A percentile compares a stretch with the other conserved stretches of the same genome.
phyloP scores from a whole-genome alignment of 2,329 filamentous ascomycete species.

The Clonostachys sp. region DNA sequence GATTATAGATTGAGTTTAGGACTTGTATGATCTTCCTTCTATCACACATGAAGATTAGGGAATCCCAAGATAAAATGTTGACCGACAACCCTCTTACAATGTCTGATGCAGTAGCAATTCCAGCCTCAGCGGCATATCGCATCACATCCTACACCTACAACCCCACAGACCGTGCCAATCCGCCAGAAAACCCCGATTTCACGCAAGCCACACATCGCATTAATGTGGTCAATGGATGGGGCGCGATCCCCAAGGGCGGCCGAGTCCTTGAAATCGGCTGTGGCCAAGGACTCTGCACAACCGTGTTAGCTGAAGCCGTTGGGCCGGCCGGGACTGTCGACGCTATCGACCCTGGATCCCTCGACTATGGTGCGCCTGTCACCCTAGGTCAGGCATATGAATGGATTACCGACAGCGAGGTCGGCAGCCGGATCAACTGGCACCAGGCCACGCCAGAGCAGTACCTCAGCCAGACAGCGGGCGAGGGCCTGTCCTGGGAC shows the following conservation, averaged over 20 bases:
- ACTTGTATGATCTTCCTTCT: no score
- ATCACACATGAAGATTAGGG: no score
- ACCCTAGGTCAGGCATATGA: constrained; percentile 43
- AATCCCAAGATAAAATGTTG: no score
- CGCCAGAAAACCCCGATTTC: no score
- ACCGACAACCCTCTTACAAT: no score
- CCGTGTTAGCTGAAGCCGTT: constrained; percentile 42
- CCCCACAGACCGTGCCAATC: no score
- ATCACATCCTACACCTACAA: no score
- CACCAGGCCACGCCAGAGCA: constrained; percentile 23
- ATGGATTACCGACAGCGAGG: constrained; percentile 28
- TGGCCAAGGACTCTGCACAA: constrained; percentile 54
- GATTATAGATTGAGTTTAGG: no score
- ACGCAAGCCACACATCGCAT: no score
- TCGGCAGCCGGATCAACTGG: constrained; percentile 39
- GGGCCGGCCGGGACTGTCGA: constrained; percentile 37
- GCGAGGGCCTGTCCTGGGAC: neutral
- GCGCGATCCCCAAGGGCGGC: neutral
- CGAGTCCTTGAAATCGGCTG: constrained; percentile 52
- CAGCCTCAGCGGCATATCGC: no score
- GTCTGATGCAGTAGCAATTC: no score
- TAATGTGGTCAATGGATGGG: no score
- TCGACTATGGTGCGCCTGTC: constrained; percentile 43
- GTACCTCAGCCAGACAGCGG: neutral
- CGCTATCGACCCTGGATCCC: constrained; percentile 45